A percentile compares a stretch with the other conserved stretches of the same genome.
Conservation (phyloP, 2,329 filamentous ascomycete species). For the Clonostachys sp. region DNA sequence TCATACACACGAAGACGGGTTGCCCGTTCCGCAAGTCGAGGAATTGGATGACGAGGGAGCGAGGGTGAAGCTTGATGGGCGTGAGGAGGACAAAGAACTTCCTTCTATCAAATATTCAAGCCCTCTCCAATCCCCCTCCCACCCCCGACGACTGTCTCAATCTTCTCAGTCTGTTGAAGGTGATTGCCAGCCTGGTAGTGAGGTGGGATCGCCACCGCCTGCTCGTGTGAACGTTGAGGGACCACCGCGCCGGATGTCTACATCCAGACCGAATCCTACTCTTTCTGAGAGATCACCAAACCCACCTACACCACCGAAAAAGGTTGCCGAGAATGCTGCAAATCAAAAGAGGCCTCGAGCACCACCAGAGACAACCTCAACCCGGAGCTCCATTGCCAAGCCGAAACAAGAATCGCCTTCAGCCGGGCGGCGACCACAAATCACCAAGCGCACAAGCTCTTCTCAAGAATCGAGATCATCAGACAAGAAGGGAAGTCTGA, state of each 20-base stretch:
- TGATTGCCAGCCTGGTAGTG: too few species aligned
- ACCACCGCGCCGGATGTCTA: too few species aligned
- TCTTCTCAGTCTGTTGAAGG: too few species aligned
- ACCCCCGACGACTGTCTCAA: too few species aligned
- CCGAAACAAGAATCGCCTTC: conserved; percentile 19
- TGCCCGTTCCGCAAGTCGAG: conserved; percentile 12
- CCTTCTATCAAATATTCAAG: too few species aligned
- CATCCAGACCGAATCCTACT: too few species aligned
- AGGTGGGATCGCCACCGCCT: too few species aligned
- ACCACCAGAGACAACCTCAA: conserved; percentile 18
- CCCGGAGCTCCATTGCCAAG: conserved; percentile 14
- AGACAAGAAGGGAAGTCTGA: conserved; percentile 42
- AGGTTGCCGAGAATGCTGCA: conserved; percentile 11
- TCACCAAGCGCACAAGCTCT: conserved; percentile 4
- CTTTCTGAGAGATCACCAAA: too few species aligned
- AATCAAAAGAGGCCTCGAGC: conserved; percentile 42
- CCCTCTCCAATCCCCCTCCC: not conserved
- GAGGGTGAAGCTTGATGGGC: too few species aligned
- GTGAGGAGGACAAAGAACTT: too few species aligned
- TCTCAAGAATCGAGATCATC: conserved; percentile 9
- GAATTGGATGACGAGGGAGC: conserved; percentile 16
- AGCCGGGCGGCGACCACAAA: conserved; percentile 10
- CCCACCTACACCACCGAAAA: too few species aligned
- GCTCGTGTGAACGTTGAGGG: too few species aligned
- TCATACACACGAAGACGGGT: conserved; percentile 20